These are phyloP conservation scores for Haplographium delicatum DNA, from an alignment of 495 filamentous ascomycete genomes.

Conservation along the genomic window DNA sequence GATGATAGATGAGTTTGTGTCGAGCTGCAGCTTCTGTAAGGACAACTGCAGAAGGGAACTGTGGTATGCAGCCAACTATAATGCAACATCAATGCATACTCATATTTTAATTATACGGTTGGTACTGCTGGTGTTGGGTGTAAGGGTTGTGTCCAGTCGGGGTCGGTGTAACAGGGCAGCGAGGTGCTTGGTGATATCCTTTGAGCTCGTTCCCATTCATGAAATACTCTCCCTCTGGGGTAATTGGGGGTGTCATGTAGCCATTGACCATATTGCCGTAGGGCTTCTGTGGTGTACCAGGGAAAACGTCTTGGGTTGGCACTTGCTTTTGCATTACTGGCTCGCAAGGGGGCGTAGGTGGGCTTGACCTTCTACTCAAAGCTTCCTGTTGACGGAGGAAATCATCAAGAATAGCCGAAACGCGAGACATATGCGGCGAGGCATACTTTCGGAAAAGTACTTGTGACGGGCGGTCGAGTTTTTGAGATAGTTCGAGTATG, in stretches of 20 bases:
- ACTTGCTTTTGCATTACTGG: constrained; percentile 44
- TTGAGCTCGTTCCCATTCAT: constrained; percentile 34
- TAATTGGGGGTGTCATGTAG: constrained; percentile 92
- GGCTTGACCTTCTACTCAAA: constrained; percentile 52
- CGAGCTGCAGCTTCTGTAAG: constrained; percentile 3
- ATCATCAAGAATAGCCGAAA: constrained; percentile 73
- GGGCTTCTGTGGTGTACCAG: constrained; percentile 82
- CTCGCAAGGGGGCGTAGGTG: constrained; percentile 67
- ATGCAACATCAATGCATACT: constrained; percentile 20
- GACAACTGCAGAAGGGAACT: constrained; percentile 17
- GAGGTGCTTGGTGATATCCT: constrained; percentile 45
- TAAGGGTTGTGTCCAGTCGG: constrained; percentile 29
- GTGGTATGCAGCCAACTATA: not conserved
- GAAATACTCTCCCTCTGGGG: constrained; percentile 74
- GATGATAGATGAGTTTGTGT: constrained; percentile 28
- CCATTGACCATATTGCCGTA: constrained; percentile 66
- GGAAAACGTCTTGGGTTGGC: constrained; percentile 40
- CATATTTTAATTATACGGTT: constrained; percentile 23
- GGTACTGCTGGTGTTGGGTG: constrained; percentile 27
- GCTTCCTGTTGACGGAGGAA: constrained; percentile 83
- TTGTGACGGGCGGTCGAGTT: constrained; percentile 79
- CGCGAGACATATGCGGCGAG: constrained; percentile 70
- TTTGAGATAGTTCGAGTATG: constrained; percentile 78
- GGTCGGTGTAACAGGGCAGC: constrained; percentile 48
- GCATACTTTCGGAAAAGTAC: constrained; percentile 87